Percentiles rank a stretch among this genome's conserved stretches.
These are phyloP conservation scores for Debaryomyces hansenii DNA, from an alignment of 805 yeast genomes.

Conservation along the genomic window DNA sequence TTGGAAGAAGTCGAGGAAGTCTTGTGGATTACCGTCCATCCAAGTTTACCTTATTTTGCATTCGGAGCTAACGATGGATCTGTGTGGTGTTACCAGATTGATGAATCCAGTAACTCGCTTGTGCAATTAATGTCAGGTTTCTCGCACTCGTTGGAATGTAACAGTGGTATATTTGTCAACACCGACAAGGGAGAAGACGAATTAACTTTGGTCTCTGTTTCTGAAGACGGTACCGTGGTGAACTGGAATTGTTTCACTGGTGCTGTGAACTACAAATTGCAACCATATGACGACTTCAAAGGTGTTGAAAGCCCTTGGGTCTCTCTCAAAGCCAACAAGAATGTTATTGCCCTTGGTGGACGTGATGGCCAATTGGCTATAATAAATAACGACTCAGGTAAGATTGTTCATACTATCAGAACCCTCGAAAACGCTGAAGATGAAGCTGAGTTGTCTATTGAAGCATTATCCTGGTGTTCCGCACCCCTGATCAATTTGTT, in stretches of 20 bases:
- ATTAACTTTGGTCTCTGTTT: slow-evolving; percentile 66
- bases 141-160: slow-evolving; percentile 78
- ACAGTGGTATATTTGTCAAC: slow-evolving; percentile 74
- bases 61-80: slow-evolving; percentile 92
- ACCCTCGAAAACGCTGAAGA: slow-evolving; percentile 57
- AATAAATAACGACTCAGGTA: slow-evolving; percentile 74
- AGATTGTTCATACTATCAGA: slow-evolving; percentile 62
- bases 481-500: slow-evolving; percentile 53
- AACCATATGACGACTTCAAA: slow-evolving; percentile 60
- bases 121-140: slow-evolving; percentile 78
- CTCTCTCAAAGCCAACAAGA: slow-evolving; percentile 54
- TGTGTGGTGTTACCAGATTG: slow-evolving; percentile 87
- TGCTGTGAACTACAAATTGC: slow-evolving; percentile 64
- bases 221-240: slow-evolving; percentile 84
- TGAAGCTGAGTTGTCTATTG: slow-evolving; percentile 44
- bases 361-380: slow-evolving; percentile 84
- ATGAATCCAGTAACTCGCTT: slow-evolving; percentile 43
- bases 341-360: slow-evolving; percentile 75
- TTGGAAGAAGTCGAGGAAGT: slow-evolving; percentile 90
- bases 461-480: slow-evolving; percentile 75
- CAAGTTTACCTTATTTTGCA: slow-evolving; percentile 77
- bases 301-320: slow-evolving; percentile 90
- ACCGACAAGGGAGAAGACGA: slow-evolving; percentile 50
- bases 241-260: slow-evolving; percentile 89
- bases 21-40: slow-evolving; percentile 80